Percentiles rank a stretch among this genome's conserved stretches.
phyloP scores from a whole-genome alignment of 2,329 filamentous ascomycete species.

The Phyllosticta capitalensis region DNA sequence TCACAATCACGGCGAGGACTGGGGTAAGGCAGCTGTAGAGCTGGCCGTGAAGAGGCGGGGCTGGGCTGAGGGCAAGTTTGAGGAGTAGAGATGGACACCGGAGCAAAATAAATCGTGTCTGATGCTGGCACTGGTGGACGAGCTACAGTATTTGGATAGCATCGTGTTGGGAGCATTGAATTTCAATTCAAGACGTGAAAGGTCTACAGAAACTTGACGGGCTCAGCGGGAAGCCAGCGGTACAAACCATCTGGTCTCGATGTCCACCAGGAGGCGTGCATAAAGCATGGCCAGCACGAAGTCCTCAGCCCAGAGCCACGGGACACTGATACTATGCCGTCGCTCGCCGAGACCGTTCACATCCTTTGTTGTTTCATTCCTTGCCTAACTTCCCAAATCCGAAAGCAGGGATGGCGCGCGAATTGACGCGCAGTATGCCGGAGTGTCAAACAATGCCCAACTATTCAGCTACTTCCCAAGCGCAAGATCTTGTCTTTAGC shows the following conservation, averaged over 20 bases:
- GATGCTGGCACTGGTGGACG: background rate
- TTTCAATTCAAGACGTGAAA: background rate
- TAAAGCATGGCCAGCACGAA: background rate
- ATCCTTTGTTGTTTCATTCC: background rate
- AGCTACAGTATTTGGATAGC: background rate
- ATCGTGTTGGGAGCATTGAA: background rate
- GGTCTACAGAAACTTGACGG: too few relatives aligned
- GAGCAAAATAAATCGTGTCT: background rate
- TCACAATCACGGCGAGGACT: constrained; percentile 96
- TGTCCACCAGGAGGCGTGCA: background rate
- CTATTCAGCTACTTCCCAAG: background rate
- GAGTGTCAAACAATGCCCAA: background rate
- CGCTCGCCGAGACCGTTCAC: background rate
- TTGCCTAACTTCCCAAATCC: background rate
- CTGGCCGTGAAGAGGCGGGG: constrained; percentile 77
- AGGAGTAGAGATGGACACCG: constrained; percentile 28
- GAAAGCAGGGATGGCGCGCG: background rate
- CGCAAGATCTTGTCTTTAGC: background rate
- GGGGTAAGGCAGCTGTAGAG: constrained; percentile 91
- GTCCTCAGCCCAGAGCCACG: background rate
- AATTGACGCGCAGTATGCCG: background rate
- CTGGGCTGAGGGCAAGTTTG: constrained; percentile 64
- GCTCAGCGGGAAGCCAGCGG: too few relatives aligned
- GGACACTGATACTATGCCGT: background rate
- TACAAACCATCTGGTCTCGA: too few relatives aligned